Base-by-base conservation (phyloP, 352 stramenopile species). In the Saprolegnia diclina region DNA sequence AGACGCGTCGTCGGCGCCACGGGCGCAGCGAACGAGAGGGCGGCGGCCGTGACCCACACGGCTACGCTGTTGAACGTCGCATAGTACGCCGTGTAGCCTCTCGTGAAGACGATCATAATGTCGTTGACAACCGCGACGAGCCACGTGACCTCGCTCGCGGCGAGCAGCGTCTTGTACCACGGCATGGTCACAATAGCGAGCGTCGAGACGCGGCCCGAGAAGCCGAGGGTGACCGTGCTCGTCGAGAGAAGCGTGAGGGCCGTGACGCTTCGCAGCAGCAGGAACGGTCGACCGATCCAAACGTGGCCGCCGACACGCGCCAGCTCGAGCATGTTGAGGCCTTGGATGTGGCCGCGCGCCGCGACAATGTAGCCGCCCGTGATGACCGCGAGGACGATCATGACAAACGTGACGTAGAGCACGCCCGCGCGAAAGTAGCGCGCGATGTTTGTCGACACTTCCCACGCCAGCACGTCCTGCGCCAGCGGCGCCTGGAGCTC, bases 101-200 rank as follows among this genome's bases (percentile, higher is more conserved):
- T 13, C 22, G 57, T 65, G 19, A 35, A 35, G 40, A 65, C 18
- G 9, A 52, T 52, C 22, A 29, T 35, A 5, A 65, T 24, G 26
- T 65, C 57, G 26, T 65, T 65, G 7, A 65, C 22, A 16, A 65
- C 26, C 6, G 40, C 40, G 5, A 65, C 57, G 26, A 53, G 57
- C 57, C 57, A 65, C 40, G 57, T 65, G 14, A 65, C 29, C 24
- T 65, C 57, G 45, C 13, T 40, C 22, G 57, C 57, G 24, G 57
- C 40, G 19, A 65, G 45, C 57, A 65, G 54, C 11, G 57, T 65
- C 54, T 52, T 65, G 57, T 53, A 65, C 57, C 57, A 65, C 26
- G 57, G 57, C 7, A 53, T 14, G 9, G 22, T 11, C 10, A 65
- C 45, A 4, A 52, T 9, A 1, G 11, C 0, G 6, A 65, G 7